phyloP scores from a whole-genome alignment of 2,329 filamentous ascomycete genomes.

The Penicillium expansum region DNA sequence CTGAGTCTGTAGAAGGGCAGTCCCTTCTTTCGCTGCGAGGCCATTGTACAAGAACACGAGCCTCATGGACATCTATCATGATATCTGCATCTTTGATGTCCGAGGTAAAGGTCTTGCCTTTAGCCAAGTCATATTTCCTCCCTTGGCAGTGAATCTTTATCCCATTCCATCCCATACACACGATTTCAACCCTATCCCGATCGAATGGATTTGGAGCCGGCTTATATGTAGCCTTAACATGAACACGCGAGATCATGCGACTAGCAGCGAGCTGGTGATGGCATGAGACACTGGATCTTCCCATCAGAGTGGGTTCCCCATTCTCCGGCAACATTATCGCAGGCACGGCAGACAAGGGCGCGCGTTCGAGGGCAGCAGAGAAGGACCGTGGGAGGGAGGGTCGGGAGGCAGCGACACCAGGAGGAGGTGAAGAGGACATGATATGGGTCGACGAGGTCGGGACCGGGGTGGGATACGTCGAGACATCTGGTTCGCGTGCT shows the following conservation, averaged over 20 bases:
- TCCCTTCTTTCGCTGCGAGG: conserved; percentile 60
- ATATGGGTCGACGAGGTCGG: conserved; percentile 93
- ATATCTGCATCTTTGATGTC: conserved; percentile 85
- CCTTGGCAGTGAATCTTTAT: conserved; percentile 89
- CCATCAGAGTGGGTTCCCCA: conserved; percentile 81
- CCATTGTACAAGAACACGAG: conserved; percentile 86
- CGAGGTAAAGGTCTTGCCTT: conserved; percentile 85
- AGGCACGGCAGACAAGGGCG: conserved; percentile 79
- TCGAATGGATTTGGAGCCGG: conserved; percentile 65
- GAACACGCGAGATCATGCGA: conserved; percentile 86
- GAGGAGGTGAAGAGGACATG: conserved; percentile 76
- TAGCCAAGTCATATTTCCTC: conserved; percentile 77
- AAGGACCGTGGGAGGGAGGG: conserved; percentile 60
- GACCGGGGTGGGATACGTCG: conserved; percentile 86
- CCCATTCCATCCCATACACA: conserved; percentile 95
- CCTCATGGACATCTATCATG: conserved; percentile 92
- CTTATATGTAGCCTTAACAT: conserved; percentile 84
- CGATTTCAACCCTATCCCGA: conserved; percentile 76
- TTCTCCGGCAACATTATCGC: conserved; percentile 75
- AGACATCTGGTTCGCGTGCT: conserved; percentile 43
- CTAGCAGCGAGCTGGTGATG: conserved; percentile 91
- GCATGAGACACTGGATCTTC: conserved; percentile 91
- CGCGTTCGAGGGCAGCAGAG: conserved; percentile 67
- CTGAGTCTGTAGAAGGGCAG: conserved; percentile 55
- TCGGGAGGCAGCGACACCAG: conserved; percentile 50